Evolutionary conservation across 768 basidiomycete species (phyloP).

Genomic region (Hygrophoropsis aurantiaca): DNA sequence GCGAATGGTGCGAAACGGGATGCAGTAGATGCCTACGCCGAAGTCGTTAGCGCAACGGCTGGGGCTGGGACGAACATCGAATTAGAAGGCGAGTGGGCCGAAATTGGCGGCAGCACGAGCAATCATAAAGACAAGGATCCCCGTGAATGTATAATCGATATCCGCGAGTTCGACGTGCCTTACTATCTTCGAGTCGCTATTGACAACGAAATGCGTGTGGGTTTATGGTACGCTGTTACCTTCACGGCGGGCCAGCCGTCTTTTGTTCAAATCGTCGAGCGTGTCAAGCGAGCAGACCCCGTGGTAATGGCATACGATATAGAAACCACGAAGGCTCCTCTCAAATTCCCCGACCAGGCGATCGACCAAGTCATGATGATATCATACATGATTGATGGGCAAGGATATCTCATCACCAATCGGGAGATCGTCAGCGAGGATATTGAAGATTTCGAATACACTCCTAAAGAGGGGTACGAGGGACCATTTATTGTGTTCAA

Average conservation of each 20-base stretch:
- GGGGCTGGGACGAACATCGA: constrained; percentile 65
- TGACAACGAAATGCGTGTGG: constrained; percentile 96
- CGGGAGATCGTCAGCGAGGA: constrained; percentile 96
- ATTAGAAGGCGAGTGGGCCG: constrained; percentile 64
- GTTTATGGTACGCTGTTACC: constrained; percentile 93
- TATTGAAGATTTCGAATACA: constrained; percentile 98
- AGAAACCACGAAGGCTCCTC: constrained; percentile 98
- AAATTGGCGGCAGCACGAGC: constrained; percentile 38
- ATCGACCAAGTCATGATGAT: constrained; percentile 99
- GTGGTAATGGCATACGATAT: constrained; percentile 99
- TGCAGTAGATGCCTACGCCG: constrained; percentile 96
- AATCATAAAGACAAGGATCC: constrained; percentile 70
- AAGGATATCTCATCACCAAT: constrained; percentile 96
- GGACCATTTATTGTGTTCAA: constrained; percentile 97
- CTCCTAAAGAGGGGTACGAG: constrained; percentile 96
- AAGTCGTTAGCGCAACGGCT: constrained; percentile 83
- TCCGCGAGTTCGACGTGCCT: constrained; percentile 94
- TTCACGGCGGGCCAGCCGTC: constrained; percentile 79
- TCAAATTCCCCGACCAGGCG: constrained; percentile 95
- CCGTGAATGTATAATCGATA: constrained; percentile 89
- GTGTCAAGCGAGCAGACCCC: constrained; percentile 97
- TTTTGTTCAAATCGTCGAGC: constrained; percentile 70
- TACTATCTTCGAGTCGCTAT: constrained; percentile 99
- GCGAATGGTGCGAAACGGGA: constrained; percentile 91
- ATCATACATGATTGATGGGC: constrained; percentile 98